phyloP scores from a whole-genome alignment of 2,329 filamentous ascomycete species.

The Chrysoporthe cubensis region DNA sequence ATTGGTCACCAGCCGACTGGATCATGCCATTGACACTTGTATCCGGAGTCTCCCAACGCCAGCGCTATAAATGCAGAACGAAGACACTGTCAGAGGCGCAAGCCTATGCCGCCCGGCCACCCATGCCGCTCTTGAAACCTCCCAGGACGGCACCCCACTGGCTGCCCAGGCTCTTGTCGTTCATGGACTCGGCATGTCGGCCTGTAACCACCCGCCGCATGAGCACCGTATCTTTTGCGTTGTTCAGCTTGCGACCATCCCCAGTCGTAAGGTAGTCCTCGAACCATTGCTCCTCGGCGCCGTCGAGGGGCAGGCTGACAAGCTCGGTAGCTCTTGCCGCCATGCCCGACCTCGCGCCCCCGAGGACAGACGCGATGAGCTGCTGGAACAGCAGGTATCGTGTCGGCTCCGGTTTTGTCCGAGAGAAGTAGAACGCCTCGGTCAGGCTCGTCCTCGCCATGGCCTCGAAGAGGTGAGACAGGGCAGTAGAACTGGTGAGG shows the following conservation, averaged over 20 bases:
- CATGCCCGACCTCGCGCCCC: constrained; percentile 43
- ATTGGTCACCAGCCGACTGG: too few relatives aligned
- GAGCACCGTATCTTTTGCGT: constrained; percentile 73
- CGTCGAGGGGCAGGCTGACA: constrained; percentile 72
- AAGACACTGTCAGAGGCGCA: background rate
- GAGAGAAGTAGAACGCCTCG: constrained; percentile 75
- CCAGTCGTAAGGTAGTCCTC: constrained; percentile 68
- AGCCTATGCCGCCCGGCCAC: constrained; percentile 34
- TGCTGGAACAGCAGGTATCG: constrained; percentile 69
- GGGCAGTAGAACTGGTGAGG: constrained; percentile 64
- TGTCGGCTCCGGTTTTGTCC: constrained; percentile 63
- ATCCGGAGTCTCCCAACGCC: constrained; percentile 7
- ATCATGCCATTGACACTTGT: background rate
- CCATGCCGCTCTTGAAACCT: constrained; percentile 52
- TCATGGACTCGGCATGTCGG: constrained; percentile 53
- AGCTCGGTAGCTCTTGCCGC: constrained; percentile 69
- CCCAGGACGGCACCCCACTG: constrained; percentile 56
- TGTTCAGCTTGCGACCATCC: constrained; percentile 65
- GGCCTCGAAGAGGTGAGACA: constrained; percentile 70
- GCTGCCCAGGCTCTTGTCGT: constrained; percentile 47
- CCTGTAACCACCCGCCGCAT: constrained; percentile 75
- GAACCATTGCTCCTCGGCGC: constrained; percentile 74
- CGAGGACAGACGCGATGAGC: constrained; percentile 63
- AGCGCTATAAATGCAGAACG: constrained; percentile 5
- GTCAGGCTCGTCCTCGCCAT: constrained; percentile 69